Evolutionary conservation across 305 asterid genomes (phyloP).

Genomic region (Fraxinus sp.): DNA sequence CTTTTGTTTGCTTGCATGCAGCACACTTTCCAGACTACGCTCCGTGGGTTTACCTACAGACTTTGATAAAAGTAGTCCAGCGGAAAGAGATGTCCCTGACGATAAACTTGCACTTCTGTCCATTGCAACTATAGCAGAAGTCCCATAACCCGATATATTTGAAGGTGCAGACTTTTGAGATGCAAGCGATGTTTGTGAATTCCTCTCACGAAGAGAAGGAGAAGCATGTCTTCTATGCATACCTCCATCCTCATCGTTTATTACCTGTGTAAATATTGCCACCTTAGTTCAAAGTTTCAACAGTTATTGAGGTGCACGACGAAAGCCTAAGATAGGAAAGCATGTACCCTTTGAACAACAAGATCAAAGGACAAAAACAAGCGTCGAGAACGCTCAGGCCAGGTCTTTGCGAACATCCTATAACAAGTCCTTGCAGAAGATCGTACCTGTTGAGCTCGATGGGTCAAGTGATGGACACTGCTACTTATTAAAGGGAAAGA

Average conservation of each 20-base stretch:
- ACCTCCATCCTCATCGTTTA: slow-evolving; percentile 97
- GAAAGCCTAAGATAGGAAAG: slow-evolving; percentile 21
- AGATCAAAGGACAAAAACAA: slow-evolving; percentile 84
- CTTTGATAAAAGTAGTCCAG: slow-evolving; percentile 76
- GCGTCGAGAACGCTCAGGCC: slow-evolving; percentile 98
- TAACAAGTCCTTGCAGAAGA: slow-evolving; percentile 96
- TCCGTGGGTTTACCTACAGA: slow-evolving; percentile 65
- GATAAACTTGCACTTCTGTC: slow-evolving; percentile 81
- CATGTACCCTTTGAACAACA: slow-evolving; percentile 87
- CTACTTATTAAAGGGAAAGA: slow-evolving; percentile 21
- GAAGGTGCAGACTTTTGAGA: slow-evolving; percentile 69
- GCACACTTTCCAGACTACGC: slow-evolving; percentile 93
- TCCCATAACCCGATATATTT: slow-evolving; percentile 85
- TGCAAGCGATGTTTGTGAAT: slow-evolving; percentile 56
- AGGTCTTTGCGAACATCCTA: slow-evolving; percentile 95
- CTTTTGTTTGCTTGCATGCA: slow-evolving; percentile 95
- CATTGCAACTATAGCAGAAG: slow-evolving; percentile 98
- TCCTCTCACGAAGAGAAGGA: slow-evolving; percentile 92
- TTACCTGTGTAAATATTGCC: slow-evolving; percentile 52
- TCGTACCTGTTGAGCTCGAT: slow-evolving; percentile 63
- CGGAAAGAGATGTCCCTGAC: slow-evolving; percentile 64
- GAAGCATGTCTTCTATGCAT: slow-evolving; percentile 95
- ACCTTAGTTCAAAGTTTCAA: slow-evolving; percentile 27
- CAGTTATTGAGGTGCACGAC: slow-evolving; percentile 8
- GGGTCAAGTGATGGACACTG: slow-evolving; percentile 22